phyloP scores from a whole-genome alignment of 208 protist genomes.

The Trypanosomatidae sp. region DNA sequence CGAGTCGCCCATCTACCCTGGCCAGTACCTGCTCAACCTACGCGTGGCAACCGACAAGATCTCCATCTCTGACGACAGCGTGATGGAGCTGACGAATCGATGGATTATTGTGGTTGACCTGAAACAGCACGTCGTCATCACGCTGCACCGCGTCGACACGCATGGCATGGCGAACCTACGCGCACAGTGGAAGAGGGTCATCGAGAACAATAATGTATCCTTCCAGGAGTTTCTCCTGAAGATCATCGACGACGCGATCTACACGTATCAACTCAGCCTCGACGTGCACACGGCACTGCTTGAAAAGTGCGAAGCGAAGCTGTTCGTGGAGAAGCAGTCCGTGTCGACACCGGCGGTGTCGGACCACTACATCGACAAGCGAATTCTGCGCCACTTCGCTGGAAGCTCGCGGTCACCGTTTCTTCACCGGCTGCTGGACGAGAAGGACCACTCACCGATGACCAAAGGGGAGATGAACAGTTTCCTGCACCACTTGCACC shows the following conservation, averaged over 20 bases:
- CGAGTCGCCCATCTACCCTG: conserved; percentile 62
- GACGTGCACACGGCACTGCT: conserved; percentile 76
- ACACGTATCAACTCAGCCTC: conserved; percentile 76
- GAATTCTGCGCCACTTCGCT: conserved; percentile 78
- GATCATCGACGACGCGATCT: conserved; percentile 78
- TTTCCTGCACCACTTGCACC: conserved; percentile 87
- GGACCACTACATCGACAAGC: conserved; percentile 38
- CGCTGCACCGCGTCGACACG: conserved; percentile 80
- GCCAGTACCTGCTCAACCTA: conserved; percentile 81
- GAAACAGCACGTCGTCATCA: conserved; percentile 73
- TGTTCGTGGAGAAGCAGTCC: conserved; percentile 45
- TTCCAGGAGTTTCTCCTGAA: conserved; percentile 88
- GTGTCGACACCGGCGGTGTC: conserved; percentile 6
- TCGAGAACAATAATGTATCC: conserved; percentile 60
- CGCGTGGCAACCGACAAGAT: conserved; percentile 81
- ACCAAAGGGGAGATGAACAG: conserved; percentile 84
- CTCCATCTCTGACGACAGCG: conserved; percentile 68
- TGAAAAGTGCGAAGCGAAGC: conserved; percentile 77
- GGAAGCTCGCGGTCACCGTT: conserved; percentile 75
- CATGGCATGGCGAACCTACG: conserved; percentile 70
- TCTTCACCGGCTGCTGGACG: conserved; percentile 65
- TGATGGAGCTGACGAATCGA: conserved; percentile 84
- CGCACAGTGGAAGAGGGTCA: conserved; percentile 61
- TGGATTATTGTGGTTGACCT: conserved; percentile 87
- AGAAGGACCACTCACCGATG: conserved; percentile 39